phyloP scores from a whole-genome alignment of 164 flowering plant genomes.

The Chimonanthus praecox region DNA sequence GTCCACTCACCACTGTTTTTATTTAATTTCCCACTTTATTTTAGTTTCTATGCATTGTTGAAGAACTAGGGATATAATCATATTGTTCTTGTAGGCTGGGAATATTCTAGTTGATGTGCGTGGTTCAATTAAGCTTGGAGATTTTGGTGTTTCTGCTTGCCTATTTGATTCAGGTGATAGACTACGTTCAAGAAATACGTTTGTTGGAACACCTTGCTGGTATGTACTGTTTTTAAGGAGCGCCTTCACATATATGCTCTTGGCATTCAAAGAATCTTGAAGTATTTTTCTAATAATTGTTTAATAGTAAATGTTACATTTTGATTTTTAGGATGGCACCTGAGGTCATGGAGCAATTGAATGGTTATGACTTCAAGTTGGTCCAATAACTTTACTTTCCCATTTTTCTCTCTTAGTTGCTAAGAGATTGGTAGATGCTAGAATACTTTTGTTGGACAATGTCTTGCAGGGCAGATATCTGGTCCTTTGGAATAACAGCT shows the following conservation, averaged over 20 bases:
- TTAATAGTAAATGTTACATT: background rate
- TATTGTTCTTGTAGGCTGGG: conserved; percentile 54
- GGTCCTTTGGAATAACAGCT: conserved; percentile 99
- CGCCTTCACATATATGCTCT: background rate
- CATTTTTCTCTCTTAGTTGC: background rate
- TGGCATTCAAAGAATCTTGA: background rate
- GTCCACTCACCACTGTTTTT: too few species aligned
- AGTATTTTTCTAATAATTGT: background rate
- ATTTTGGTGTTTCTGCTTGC: conserved; percentile 96
- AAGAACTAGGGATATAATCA: too few species aligned
- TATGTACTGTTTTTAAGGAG: conserved; percentile 20
- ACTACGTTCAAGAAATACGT: conserved; percentile 81
- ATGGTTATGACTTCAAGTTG: conserved; percentile 94
- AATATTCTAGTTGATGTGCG: conserved; percentile 67
- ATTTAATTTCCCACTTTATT: background rate
- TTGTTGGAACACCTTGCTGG: conserved; percentile 99
- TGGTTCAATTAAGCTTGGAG: conserved; percentile 81
- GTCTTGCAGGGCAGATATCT: conserved; percentile 85
- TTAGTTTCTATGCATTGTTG: too few species aligned
- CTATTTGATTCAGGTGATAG: conserved; percentile 93
- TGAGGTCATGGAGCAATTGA: conserved; percentile 92
- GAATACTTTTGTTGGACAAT: conserved; percentile 11
- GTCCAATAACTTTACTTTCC: conserved; percentile 10
- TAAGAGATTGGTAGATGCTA: conserved; percentile 6
- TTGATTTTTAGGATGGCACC: conserved; percentile 91